phyloP scores from a whole-genome alignment of 352 stramenopile species.

The Phytophthora pini region DNA sequence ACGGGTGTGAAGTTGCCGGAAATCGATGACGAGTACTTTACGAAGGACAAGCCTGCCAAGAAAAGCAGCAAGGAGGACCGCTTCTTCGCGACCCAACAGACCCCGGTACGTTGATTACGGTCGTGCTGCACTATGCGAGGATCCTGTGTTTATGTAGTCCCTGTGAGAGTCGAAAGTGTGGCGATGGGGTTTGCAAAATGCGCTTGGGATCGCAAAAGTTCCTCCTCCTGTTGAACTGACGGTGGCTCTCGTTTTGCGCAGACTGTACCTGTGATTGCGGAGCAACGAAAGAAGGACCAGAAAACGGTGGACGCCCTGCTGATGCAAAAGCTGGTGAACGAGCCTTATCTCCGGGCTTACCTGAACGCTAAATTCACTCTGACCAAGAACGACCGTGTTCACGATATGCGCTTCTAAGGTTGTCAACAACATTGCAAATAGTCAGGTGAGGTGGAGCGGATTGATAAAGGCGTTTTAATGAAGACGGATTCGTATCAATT shows the following conservation, averaged over 20 bases:
- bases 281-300: slow-evolving; percentile 97
- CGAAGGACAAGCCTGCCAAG: slow-evolving; percentile 65
- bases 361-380: slow-evolving; percentile 98
- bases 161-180: slow-evolving; percentile 20
- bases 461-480: slow-evolving; percentile 26
- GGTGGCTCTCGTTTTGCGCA: slow-evolving; percentile 29
- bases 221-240: slow-evolving; percentile 34
- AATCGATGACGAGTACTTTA: slow-evolving; percentile 96
- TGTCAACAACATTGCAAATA: slow-evolving; percentile 1
- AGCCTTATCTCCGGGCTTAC: slow-evolving; percentile 95
- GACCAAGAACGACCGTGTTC: slow-evolving; percentile 96
- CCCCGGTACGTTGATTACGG: slow-evolving; percentile 38
- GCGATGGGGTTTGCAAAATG: slow-evolving; percentile 36
- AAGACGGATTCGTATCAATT: slow-evolving; percentile 7
- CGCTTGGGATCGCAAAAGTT: slow-evolving; percentile 80
- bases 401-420: slow-evolving; percentile 98
- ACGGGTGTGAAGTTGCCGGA: slow-evolving; percentile 88
- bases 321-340: slow-evolving; percentile 63
- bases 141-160: slow-evolving; percentile 20
- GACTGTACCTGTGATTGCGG: slow-evolving; percentile 76
- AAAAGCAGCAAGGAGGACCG: slow-evolving; percentile 88
- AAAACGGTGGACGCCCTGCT: slow-evolving; percentile 93
- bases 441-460: slow-evolving; percentile 13
- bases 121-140: slow-evolving; percentile 8
- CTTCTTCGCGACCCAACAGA: slow-evolving; percentile 87